Evolutionary conservation across 768 basidiomycete genomes (phyloP).

Genomic region (Gloeophyllum trabeum): DNA sequence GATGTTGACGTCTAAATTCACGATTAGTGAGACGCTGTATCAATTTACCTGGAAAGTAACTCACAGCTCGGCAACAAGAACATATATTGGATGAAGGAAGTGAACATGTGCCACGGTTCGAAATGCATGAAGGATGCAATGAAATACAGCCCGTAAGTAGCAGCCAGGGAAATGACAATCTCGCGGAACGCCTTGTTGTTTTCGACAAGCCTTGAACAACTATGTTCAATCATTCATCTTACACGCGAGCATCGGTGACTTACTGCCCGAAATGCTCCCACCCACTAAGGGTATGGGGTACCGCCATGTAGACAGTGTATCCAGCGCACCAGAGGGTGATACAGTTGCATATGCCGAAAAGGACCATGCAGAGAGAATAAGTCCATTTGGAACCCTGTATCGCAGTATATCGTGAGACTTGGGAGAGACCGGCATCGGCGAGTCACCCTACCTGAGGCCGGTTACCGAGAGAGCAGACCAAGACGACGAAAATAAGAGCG

Average conservation of each 20-base stretch:
- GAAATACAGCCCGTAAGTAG: conserved; percentile 79
- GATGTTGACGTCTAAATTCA: conserved; percentile 58
- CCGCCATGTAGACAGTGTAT: conserved; percentile 81
- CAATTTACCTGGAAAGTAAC: conserved; percentile 12
- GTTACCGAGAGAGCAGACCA: conserved; percentile 86
- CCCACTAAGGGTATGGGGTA: conserved; percentile 60
- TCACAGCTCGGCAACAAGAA: conserved; percentile 73
- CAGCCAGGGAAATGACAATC: conserved; percentile 70
- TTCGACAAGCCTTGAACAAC: conserved; percentile 38
- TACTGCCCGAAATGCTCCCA: conserved; percentile 70
- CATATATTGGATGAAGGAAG: conserved; percentile 86
- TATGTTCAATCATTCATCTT: not conserved
- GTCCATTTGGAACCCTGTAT: conserved; percentile 75
- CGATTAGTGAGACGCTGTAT: not conserved
- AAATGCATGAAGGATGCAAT: conserved; percentile 79
- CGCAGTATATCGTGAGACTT: conserved; percentile 2
- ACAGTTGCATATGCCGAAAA: conserved; percentile 70
- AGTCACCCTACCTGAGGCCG: conserved; percentile 46
- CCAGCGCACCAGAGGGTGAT: conserved; percentile 85
- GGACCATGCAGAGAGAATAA: conserved; percentile 62
- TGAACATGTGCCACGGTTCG: conserved; percentile 97
- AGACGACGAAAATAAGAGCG: conserved; percentile 68
- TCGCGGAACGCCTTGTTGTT: conserved; percentile 67
- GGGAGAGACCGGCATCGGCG: not conserved
- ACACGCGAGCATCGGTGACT: conserved; percentile 12